phyloP scores from a whole-genome alignment of 2,329 filamentous ascomycete genomes.

The Botrytis aclada region DNA sequence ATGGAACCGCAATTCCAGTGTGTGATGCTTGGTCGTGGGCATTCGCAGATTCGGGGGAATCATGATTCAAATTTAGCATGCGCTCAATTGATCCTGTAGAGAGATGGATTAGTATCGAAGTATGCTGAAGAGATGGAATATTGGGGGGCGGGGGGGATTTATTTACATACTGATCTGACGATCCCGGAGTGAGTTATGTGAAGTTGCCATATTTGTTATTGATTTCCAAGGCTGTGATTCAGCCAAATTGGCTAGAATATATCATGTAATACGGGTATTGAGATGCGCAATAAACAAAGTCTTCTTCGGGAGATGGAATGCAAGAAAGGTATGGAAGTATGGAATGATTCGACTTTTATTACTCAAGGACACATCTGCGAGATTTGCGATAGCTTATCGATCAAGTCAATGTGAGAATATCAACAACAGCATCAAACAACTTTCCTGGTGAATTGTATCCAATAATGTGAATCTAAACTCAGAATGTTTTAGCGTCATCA shows the following conservation, averaged over 20 bases:
- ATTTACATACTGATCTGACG: slow-evolving; percentile 63
- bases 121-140: slow-evolving; percentile 22
- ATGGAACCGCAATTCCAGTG: slow-evolving; percentile 63
- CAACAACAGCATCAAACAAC: too few species aligned
- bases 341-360: neutral
- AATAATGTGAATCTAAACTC: neutral
- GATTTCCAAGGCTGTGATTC: slow-evolving; percentile 33
- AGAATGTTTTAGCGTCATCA: neutral
- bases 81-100: slow-evolving; percentile 81
- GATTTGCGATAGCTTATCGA: slow-evolving; percentile 4
- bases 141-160: slow-evolving; percentile 13
- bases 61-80: slow-evolving; percentile 91
- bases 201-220: slow-evolving; percentile 49
- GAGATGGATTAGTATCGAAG: slow-evolving; percentile 20
- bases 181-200: slow-evolving; percentile 61
- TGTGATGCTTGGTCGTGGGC: slow-evolving; percentile 57
- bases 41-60: slow-evolving; percentile 50
- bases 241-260: slow-evolving; percentile 31
- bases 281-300: neutral
- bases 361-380: slow-evolving; percentile 17
- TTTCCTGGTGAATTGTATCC: neutral
- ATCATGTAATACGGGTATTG: slow-evolving; percentile 30
- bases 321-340: neutral
- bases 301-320: neutral
- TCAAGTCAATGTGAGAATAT: too few species aligned